Evolutionary conservation across 1,139 yeast genomes (phyloP), one percentile per base, ranked within the genome.

Genomic region (Candida pseudocylindracea): DNA sequence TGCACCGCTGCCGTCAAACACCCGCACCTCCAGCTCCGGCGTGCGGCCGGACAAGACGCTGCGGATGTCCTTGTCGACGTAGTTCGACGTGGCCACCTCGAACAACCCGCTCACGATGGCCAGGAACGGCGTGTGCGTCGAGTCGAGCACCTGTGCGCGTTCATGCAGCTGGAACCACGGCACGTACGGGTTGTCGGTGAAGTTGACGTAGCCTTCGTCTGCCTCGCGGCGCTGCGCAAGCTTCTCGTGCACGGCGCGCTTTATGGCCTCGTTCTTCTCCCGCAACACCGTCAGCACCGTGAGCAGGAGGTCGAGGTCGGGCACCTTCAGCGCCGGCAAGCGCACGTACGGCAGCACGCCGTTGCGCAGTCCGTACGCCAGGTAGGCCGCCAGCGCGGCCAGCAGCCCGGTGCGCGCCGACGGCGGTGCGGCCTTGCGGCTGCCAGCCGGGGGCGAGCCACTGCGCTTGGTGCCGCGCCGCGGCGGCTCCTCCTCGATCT

Each of bases 171-270:
- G 72, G 48, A 81, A 75, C 37, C 65, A 72, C n/a, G 95, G 95
- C 44, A 74, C 79, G 45, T 70, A 69, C n/a, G 92, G 78, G 53
- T 79, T 85, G 53, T 85, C 95, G 2, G 96, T 80, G 35, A 79
- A 63, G 46, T 88, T 88, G 41, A 78, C 65, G 67, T 72, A 85
- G 3, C 69, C 71, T 35, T 60, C 57, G 50, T 88, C 96, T 36
- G 64, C 69, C 34, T 67, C 69, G 36, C 67, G 68, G 36, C 96
- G 62, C 39, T 73, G 72, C 33, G 72, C 69, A 49, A 88, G 60
- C 49, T 80, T 79, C 42, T 80, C 93, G 41, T 72, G 67, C 33
- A 88, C 93, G 10, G 81, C 91, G 35, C 72, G 66, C 40, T 72
- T 72, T 40, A 85, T 74, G 12, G 83, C 75, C 35, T 65, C 72